phyloP scores from a whole-genome alignment of 441 rosid genomes.

The Dalechampia spathulata region DNA sequence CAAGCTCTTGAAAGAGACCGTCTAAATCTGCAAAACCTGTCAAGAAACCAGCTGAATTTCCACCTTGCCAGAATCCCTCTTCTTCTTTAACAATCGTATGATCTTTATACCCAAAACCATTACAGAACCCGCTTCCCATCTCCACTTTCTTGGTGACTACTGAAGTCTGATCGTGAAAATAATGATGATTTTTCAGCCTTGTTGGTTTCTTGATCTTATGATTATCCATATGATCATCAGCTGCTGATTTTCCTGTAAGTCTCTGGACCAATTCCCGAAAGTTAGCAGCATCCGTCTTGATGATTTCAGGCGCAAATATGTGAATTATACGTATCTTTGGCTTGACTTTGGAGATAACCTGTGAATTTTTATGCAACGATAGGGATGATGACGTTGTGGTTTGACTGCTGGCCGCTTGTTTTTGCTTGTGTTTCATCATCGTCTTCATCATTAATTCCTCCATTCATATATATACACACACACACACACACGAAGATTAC shows the following conservation, averaged over 20 bases:
- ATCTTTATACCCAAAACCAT: conserved; percentile 15
- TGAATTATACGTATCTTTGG: conserved; percentile 88
- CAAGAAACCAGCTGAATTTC: conserved; percentile 44
- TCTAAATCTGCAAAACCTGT: conserved; percentile 55
- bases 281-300: conserved; percentile 84
- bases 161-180: conserved; percentile 12
- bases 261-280: conserved; percentile 83
- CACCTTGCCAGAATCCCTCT: conserved; percentile 31
- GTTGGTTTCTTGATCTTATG: conserved; percentile 22
- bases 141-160: too few relatives aligned
- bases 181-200: conserved; percentile 14
- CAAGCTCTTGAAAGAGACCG: conserved; percentile 58
- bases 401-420: too few relatives aligned
- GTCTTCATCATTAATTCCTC: too few relatives aligned
- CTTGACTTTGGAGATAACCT: conserved; percentile 49
- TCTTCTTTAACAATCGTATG: conserved; percentile 27
- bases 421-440: too few relatives aligned
- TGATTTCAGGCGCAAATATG: conserved; percentile 92
- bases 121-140: too few relatives aligned
- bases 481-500: too few relatives aligned
- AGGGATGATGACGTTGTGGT: too few relatives aligned
- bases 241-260: conserved; percentile 67
- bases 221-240: conserved; percentile 12
- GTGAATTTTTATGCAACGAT: conserved; percentile 39
- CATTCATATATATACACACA: too few relatives aligned